A percentile compares a stretch with the other conserved stretches of the same genome.
Evolutionary conservation across 2,329 filamentous ascomycete genomes (phyloP).

Genomic region (Phaeosphaeriaceae sp.): DNA sequence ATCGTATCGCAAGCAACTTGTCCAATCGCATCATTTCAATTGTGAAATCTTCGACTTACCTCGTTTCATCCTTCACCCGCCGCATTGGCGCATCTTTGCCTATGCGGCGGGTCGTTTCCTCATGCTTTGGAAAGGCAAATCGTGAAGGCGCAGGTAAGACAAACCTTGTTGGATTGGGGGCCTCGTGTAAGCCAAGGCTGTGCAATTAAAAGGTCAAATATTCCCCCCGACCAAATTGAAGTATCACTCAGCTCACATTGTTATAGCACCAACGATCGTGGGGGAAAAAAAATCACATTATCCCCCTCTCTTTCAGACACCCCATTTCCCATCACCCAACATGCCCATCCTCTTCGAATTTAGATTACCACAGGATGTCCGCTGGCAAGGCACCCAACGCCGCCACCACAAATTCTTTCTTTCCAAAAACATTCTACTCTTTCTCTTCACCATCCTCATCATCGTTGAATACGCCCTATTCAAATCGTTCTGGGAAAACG

Average conservation of each 20-base stretch:
- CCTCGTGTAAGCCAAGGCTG: conserved; percentile 7
- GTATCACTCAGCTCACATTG: too few species aligned
- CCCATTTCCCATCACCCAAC: neutral
- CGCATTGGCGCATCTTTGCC: neutral
- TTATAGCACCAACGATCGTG: too few species aligned
- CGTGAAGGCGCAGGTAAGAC: neutral
- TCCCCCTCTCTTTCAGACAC: neutral
- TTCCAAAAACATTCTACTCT: conserved; percentile 11
- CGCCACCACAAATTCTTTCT: conserved; percentile 16
- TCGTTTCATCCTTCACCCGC: neutral
- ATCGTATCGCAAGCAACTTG: neutral
- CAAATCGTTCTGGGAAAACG: conserved; percentile 3
- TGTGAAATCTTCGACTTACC: neutral
- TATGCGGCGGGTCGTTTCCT: too few species aligned
- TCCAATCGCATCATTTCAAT: neutral
- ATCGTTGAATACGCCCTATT: conserved; percentile 14
- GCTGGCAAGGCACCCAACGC: conserved; percentile 16
- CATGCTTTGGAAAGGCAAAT: neutral
- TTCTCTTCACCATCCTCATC: conserved; percentile 18
- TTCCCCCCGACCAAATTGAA: too few species aligned
- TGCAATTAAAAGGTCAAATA: conserved; percentile 2
- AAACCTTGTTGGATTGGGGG: neutral
- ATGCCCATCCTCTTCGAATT: conserved; percentile 11
- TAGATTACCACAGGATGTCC: conserved; percentile 5
- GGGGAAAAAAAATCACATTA: neutral